Evolutionary conservation across 2,329 filamentous ascomycete species (phyloP).

Genomic region (Myotisia sp.): DNA sequence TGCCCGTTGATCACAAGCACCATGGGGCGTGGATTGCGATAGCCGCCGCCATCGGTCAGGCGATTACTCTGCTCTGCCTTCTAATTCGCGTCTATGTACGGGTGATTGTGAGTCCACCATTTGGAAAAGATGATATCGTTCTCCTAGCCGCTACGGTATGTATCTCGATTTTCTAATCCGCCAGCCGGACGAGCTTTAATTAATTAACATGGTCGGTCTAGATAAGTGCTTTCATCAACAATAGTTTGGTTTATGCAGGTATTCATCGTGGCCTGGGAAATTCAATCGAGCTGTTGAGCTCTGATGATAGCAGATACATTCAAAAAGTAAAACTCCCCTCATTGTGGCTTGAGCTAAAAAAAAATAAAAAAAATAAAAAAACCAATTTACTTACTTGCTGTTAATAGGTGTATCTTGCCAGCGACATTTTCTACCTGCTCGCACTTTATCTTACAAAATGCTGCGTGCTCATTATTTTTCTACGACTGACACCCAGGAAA

Average conservation of each 20-base stretch:
- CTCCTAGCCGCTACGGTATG: conserved; percentile 21
- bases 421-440: conserved; percentile 32
- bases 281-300: conserved; percentile 17
- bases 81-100: conserved; percentile 26
- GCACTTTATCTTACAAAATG: conserved; percentile 32
- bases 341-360: conserved; percentile 5
- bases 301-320: conserved; percentile 14
- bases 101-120: conserved; percentile 19
- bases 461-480: conserved; percentile 30
- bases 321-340: conserved; percentile 21
- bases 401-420: conserved; percentile 22
- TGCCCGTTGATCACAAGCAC: conserved; percentile 26
- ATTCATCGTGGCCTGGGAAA: conserved; percentile 23
- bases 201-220: too few relatives aligned
- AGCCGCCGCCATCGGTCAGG: conserved; percentile 24
- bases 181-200: background rate
- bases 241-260: conserved; percentile 18
- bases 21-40: conserved; percentile 29
- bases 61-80: conserved; percentile 23
- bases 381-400: conserved; percentile 6
- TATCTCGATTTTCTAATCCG: too few relatives aligned
- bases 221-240: conserved; percentile 20
- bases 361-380: background rate
- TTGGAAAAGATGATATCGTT: conserved; percentile 23
- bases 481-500: conserved; percentile 34